Conservation (phyloP, 1,284 basidiomycete genomes). For the Moniliophthora roreri region DNA sequence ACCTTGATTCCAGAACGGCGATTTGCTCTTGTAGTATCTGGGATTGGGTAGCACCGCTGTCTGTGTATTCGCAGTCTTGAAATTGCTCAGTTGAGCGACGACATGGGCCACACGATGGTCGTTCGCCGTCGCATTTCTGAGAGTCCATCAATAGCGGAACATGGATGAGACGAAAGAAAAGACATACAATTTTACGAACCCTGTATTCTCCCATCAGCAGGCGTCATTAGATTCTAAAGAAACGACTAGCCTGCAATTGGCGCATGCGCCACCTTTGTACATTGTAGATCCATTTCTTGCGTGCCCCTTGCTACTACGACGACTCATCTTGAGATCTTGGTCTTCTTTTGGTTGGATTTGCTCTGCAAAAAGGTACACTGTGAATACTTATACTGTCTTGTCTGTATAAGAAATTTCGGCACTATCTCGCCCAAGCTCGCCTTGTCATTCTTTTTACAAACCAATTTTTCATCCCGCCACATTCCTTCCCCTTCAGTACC, state of each 20-base stretch:
- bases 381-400: no score
- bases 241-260: constrained; percentile 5
- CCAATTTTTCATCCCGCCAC: no score
- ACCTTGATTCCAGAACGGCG: constrained; percentile 22
- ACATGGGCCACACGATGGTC: constrained; percentile 29
- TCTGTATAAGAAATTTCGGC: no score
- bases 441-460: no score
- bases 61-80: constrained; percentile 30
- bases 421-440: no score
- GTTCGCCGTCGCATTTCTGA: constrained; percentile 29
- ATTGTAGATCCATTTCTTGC: neutral
- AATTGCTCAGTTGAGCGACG: constrained; percentile 21
- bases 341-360: no score
- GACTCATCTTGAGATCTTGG: no score
- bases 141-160: neutral
- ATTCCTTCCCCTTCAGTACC: no score
- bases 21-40: constrained; percentile 27
- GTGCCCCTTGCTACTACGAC: no score
- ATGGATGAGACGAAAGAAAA: no score
- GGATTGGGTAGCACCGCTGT: constrained; percentile 21
- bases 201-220: neutral
- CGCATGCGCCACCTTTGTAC: constrained; percentile 4
- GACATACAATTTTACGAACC: constrained; percentile 6
- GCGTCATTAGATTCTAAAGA: neutral
- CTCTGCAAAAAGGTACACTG: no score